phyloP scores from a whole-genome alignment of 148 eudicot genomes.

The Chenopodium album region DNA sequence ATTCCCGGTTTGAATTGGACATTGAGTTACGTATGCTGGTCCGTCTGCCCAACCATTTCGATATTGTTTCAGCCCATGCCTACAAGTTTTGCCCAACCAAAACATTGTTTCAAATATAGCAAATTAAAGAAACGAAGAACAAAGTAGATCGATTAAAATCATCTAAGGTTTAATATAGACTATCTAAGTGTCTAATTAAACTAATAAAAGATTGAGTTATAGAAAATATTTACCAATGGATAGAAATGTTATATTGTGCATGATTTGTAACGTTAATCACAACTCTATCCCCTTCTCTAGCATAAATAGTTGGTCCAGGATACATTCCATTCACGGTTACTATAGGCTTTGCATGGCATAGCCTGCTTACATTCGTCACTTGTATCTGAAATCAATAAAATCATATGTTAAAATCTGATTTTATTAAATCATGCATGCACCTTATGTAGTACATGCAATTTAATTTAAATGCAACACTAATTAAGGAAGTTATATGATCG shows the following conservation, averaged over 20 bases:
- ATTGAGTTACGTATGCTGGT: conserved; percentile 70
- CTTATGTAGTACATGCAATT: too few relatives aligned
- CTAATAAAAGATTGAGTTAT: too few relatives aligned
- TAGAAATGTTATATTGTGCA: conserved; percentile 55
- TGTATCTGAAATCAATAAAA: conserved; percentile 36
- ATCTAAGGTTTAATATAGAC: too few relatives aligned
- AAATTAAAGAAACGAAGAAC: too few relatives aligned
- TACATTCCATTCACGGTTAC: conserved; percentile 70
- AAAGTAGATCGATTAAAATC: too few relatives aligned
- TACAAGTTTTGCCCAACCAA: conserved; percentile 6
- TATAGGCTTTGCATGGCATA: conserved; percentile 65
- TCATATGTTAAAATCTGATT: not conserved
- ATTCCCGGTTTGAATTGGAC: conserved; percentile 55
- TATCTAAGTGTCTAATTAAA: too few relatives aligned
- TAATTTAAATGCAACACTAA: too few relatives aligned
- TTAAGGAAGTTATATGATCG: too few relatives aligned
- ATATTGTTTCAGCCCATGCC: conserved; percentile 69
- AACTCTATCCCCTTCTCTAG: conserved; percentile 56
- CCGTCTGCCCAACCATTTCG: conserved; percentile 73
- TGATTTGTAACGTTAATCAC: conserved; percentile 53
- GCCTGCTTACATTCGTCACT: conserved; percentile 44
- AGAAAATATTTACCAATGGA: conserved; percentile 45
- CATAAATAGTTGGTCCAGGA: conserved; percentile 71
- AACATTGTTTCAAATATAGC: too few relatives aligned
- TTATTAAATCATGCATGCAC: too few relatives aligned